Evolutionary conservation across 148 eudicot genomes (phyloP).

Genomic region (Selenicereus undatus): DNA sequence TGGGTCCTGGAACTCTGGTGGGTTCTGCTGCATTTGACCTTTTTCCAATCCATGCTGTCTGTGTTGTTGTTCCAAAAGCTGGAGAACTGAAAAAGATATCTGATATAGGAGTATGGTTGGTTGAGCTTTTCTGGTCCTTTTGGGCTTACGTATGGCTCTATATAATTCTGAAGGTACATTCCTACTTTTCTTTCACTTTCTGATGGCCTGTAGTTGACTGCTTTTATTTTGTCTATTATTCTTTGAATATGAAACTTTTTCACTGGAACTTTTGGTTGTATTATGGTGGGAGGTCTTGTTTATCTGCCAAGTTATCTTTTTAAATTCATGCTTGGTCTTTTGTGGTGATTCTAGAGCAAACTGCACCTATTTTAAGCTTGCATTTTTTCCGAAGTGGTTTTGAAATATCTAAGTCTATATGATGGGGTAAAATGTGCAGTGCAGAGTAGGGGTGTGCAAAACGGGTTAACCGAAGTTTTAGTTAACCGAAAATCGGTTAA

Average conservation of each 20-base stretch:
- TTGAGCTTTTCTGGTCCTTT: constrained; percentile 93
- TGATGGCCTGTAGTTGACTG: not conserved
- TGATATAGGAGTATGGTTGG: constrained; percentile 91
- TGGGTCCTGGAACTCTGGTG: constrained; percentile 98
- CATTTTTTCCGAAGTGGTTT: not conserved
- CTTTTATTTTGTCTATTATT: not conserved
- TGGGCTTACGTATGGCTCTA: constrained; percentile 97
- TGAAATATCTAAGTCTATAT: not conserved
- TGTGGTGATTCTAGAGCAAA: not conserved
- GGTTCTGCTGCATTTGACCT: constrained; percentile 99
- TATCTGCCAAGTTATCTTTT: not conserved
- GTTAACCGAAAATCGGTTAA: no score
- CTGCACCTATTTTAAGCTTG: not conserved
- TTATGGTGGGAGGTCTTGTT: not conserved
- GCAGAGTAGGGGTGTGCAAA: no score
- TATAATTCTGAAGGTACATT: constrained; percentile 66
- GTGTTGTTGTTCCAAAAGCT: constrained; percentile 90
- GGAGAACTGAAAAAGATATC: constrained; percentile 93
- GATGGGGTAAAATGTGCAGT: not conserved
- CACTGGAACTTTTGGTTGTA: not conserved
- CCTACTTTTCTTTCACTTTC: not conserved
- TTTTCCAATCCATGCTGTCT: constrained; percentile 94
- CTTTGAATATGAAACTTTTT: not conserved
- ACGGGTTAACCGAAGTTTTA: no score
- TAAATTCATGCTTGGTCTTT: not conserved